These are phyloP conservation scores for Flaveria bidentis DNA, from an alignment of 129 eudicot genomes.

Conservation along the genomic window DNA sequence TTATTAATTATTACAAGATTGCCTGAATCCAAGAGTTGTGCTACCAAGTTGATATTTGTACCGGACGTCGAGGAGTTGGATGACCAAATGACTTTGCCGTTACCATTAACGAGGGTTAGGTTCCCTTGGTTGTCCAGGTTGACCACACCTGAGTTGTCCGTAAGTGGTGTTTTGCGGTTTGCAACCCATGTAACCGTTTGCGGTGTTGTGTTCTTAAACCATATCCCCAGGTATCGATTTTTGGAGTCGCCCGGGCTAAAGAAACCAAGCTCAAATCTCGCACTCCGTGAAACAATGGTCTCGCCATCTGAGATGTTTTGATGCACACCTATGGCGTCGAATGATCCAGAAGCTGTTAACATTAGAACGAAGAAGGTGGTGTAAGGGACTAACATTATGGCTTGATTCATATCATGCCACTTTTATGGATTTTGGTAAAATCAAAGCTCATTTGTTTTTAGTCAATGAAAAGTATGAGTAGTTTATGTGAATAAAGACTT, in stretches of 20 bases:
- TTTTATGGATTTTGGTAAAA: not conserved
- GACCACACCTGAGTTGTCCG: slow-evolving; percentile 11
- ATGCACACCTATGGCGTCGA: not conserved
- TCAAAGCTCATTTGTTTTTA: not conserved
- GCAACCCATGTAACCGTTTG: slow-evolving; percentile 33
- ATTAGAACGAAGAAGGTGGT: not conserved
- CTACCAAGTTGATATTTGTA: not conserved
- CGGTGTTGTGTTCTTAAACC: slow-evolving; percentile 23
- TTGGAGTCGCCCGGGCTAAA: slow-evolving; percentile 39
- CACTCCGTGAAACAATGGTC: slow-evolving; percentile 20
- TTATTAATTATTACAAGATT: slow-evolving; percentile 31
- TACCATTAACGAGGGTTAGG: slow-evolving; percentile 23
- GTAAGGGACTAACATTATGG: not conserved
- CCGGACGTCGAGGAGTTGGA: slow-evolving; percentile 26
- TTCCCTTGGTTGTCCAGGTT: slow-evolving; percentile 25
- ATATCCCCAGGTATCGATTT: slow-evolving; percentile 30
- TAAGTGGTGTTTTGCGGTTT: slow-evolving; percentile 23
- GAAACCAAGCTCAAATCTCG: slow-evolving; percentile 37
- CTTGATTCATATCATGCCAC: not conserved
- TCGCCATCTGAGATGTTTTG: slow-evolving; percentile 9
- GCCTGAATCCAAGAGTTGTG: slow-evolving; percentile 36
- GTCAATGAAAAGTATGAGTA: not conserved
- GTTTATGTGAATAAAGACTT: not conserved
- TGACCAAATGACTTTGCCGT: slow-evolving; percentile 26
- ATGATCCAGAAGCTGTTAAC: not conserved